phyloP scores from a whole-genome alignment of 345 rosid genomes.

The Corchorus capsularis region DNA sequence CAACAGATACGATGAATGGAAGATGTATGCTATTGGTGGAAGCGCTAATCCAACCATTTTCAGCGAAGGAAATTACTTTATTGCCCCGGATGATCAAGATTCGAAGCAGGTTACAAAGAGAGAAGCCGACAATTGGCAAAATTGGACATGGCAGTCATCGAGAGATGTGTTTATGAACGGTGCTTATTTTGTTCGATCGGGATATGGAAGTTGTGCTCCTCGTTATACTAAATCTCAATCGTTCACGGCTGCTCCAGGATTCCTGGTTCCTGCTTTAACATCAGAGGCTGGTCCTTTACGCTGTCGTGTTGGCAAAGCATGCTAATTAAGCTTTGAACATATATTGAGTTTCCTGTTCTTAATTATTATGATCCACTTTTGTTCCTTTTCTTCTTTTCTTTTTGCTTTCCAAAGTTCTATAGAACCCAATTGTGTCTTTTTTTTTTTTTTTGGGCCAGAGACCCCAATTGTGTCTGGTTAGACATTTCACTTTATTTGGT shows the following conservation, averaged over 20 bases:
- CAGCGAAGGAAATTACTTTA: constrained; percentile 88
- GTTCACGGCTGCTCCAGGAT: constrained; percentile 57
- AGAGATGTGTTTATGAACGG: constrained; percentile 76
- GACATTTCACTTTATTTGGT: too few species aligned
- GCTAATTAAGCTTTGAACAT: constrained; percentile 25
- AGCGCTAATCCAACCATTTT: constrained; percentile 88
- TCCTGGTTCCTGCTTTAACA: constrained; percentile 65
- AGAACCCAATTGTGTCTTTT: not conserved
- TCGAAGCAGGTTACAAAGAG: constrained; percentile 90
- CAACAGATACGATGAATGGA: constrained; percentile 89
- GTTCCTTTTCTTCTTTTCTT: not conserved
- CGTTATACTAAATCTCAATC: constrained; percentile 53
- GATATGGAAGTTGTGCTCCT: constrained; percentile 67
- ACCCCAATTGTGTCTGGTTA: not conserved
- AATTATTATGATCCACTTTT: too few species aligned
- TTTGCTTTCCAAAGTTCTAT: not conserved
- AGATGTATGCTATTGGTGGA: constrained; percentile 94
- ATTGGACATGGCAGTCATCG: constrained; percentile 87
- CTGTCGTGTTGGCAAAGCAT: constrained; percentile 41
- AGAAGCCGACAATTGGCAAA: constrained; percentile 57
- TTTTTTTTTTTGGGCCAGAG: too few species aligned
- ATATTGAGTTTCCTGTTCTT: not conserved
- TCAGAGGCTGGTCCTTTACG: constrained; percentile 68
- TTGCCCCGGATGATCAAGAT: constrained; percentile 50
- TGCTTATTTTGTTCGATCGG: constrained; percentile 87